phyloP scores from a whole-genome alignment of 192 early-diverging fungal species.

The Dissophora ornata region DNA sequence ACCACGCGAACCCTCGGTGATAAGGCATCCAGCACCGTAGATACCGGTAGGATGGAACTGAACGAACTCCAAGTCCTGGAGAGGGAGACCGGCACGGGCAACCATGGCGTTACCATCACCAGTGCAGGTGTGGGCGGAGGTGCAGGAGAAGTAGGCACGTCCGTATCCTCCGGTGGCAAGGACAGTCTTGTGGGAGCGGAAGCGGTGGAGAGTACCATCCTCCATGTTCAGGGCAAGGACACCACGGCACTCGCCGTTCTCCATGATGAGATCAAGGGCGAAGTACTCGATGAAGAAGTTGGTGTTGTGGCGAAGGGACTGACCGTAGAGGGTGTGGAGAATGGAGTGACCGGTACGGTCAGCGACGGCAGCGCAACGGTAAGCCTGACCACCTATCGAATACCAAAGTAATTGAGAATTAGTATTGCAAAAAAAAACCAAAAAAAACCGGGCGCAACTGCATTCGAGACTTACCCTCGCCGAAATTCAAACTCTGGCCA shows the following conservation, averaged over 20 bases:
- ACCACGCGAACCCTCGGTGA: conserved; percentile 95
- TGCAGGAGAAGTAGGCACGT: conserved; percentile 98
- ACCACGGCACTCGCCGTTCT: conserved; percentile 96
- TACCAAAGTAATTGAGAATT: background rate
- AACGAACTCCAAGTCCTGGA: conserved; percentile 99
- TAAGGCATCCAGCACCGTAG: conserved; percentile 97
- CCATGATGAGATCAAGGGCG: conserved; percentile 98
- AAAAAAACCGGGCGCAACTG: background rate
- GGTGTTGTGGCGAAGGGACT: conserved; percentile 95
- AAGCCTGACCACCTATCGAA: conserved; percentile 87
- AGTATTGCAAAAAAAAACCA: background rate
- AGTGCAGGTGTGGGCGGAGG: conserved; percentile 98
- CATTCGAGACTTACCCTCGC: conserved; percentile 81
- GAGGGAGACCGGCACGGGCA: conserved; percentile 92
- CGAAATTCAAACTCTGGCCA: conserved; percentile 95
- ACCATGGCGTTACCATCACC: conserved; percentile 99
- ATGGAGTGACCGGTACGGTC: conserved; percentile 98
- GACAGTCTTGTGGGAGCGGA: conserved; percentile 97
- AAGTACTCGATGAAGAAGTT: conserved; percentile 99
- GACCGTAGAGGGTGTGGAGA: conserved; percentile 97
- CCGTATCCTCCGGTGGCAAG: conserved; percentile 99
- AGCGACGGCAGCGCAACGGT: conserved; percentile 97
- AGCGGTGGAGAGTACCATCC: conserved; percentile 97
- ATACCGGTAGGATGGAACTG: conserved; percentile 99
- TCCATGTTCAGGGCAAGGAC: conserved; percentile 97